Conservation (phyloP, 176 grass and related monocot species). For the Oryza nivara region DNA sequence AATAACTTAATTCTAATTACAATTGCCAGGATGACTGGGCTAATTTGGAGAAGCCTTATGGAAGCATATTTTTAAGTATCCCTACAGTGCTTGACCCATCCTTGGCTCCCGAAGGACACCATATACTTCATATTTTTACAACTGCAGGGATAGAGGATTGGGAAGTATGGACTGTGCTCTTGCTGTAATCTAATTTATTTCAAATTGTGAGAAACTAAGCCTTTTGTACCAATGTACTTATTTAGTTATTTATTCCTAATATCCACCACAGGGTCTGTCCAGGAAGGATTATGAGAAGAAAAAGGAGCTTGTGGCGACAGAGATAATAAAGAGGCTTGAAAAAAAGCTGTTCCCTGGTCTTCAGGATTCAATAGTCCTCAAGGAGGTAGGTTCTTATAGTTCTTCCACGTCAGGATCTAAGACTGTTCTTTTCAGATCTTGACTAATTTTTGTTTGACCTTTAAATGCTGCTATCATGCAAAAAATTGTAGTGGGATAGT, state of each 20-base stretch:
- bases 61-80: constrained; percentile 98
- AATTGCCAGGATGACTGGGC: constrained; percentile 79
- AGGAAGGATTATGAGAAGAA: constrained; percentile 83
- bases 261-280: constrained; percentile 58
- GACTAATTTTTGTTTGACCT: constrained; percentile 6
- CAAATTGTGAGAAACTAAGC: not conserved
- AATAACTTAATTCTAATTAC: constrained; percentile 10
- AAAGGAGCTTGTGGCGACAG: constrained; percentile 74
- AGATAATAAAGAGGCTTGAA: constrained; percentile 90
- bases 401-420: constrained; percentile 8
- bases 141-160: constrained; percentile 92
- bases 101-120: constrained; percentile 85
- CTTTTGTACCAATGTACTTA: constrained; percentile 6
- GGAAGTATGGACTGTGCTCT: constrained; percentile 55
- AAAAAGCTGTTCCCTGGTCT: constrained; percentile 90
- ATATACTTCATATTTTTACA: constrained; percentile 97
- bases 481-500: not conserved
- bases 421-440: constrained; percentile 5
- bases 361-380: constrained; percentile 85
- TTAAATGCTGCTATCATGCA: constrained; percentile 32
- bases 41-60: constrained; percentile 85
- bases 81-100: constrained; percentile 95
- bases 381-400: constrained; percentile 60
- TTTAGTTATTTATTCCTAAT: constrained; percentile 12
- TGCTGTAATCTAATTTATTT: constrained; percentile 15